Percentiles rank a stretch among this genome's conserved stretches.
Evolutionary conservation across 2,329 filamentous ascomycete species (phyloP).

Genomic region (Diaporthe destruens): DNA sequence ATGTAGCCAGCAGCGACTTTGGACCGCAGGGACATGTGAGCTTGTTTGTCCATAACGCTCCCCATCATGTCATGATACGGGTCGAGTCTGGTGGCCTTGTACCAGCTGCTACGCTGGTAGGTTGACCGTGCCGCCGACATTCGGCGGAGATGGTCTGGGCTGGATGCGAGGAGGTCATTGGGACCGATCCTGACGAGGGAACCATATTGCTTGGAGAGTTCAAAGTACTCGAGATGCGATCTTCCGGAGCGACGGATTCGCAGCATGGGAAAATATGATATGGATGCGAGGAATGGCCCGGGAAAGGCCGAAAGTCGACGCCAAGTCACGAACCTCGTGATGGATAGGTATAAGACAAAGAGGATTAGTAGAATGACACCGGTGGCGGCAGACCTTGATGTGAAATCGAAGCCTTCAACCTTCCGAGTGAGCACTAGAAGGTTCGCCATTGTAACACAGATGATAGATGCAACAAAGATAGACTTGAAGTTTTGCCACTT

Average conservation of each 20-base stretch:
- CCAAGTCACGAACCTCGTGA: constrained; percentile 37
- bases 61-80: constrained; percentile 44
- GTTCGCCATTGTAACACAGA: constrained; percentile 21
- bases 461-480: background rate
- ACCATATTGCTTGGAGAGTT: constrained; percentile 34
- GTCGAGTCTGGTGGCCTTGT: constrained; percentile 35
- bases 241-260: constrained; percentile 25
- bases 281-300: constrained; percentile 28
- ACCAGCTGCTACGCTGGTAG: constrained; percentile 38
- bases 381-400: background rate
- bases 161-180: constrained; percentile 37
- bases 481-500: background rate
- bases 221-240: constrained; percentile 32
- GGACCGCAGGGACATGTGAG: constrained; percentile 39
- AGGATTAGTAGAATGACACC: constrained; percentile 2
- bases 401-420: background rate
- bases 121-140: constrained; percentile 37
- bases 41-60: constrained; percentile 42
- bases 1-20: constrained; percentile 42
- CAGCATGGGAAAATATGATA: constrained; percentile 38
- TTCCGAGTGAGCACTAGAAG: constrained; percentile 25
- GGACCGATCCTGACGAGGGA: constrained; percentile 37
- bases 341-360: constrained; percentile 1
- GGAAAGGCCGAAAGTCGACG: constrained; percentile 33
- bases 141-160: constrained; percentile 36